A percentile compares a stretch with the other conserved stretches of the same genome.
phyloP scores from a whole-genome alignment of 208 protist genomes.

The Acanthamoeba lugdunensis region DNA sequence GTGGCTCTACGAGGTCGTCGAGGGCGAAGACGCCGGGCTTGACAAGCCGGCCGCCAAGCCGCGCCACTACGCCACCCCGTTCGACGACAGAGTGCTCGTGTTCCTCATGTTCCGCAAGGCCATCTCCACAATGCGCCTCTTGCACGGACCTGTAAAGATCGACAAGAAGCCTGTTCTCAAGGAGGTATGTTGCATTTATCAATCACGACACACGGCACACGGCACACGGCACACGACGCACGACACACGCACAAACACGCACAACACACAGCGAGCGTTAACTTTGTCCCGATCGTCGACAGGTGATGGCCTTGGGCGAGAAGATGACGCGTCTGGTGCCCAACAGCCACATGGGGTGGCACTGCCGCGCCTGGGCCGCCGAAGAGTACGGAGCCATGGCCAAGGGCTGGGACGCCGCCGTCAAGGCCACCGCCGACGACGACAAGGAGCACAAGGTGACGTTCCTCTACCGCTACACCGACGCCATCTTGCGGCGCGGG shows the following conservation, averaged over 20 bases:
- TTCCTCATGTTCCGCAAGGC: slow-evolving; percentile 8
- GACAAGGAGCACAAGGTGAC: background rate
- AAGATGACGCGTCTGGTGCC: background rate
- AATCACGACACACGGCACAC: too few relatives aligned
- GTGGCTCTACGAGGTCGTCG: background rate
- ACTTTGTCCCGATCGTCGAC: too few relatives aligned
- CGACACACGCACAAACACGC: too few relatives aligned
- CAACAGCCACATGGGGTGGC: background rate
- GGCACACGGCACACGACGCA: too few relatives aligned
- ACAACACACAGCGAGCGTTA: too few relatives aligned
- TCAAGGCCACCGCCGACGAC: background rate
- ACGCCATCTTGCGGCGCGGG: background rate
- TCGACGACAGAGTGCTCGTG: background rate
- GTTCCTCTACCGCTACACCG: background rate
- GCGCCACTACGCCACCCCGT: background rate
- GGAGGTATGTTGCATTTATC: background rate
- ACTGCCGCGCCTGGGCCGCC: background rate
- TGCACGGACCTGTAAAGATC: too few relatives aligned
- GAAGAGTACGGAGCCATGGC: background rate
- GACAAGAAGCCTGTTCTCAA: background rate
- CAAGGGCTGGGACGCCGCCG: background rate
- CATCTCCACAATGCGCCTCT: background rate
- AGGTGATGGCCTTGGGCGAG: background rate
- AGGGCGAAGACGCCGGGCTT: background rate
- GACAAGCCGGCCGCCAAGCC: background rate